phyloP scores from a whole-genome alignment of 192 early-diverging fungal genomes.

The Coemansia umbellata region DNA sequence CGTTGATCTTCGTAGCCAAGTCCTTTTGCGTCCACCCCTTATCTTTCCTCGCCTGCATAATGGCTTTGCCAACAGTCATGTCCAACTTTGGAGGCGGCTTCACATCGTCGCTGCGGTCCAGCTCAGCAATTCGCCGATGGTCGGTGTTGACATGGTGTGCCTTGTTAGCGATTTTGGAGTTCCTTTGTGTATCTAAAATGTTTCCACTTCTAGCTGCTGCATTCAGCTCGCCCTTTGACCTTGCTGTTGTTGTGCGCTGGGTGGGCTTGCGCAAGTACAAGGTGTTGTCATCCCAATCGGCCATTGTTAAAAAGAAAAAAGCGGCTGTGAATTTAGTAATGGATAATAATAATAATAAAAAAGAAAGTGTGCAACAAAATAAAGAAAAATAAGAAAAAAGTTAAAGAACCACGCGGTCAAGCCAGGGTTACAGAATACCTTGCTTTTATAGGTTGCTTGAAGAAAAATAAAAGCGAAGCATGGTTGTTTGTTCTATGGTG shows the following conservation, averaged over 20 bases:
- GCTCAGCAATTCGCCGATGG: conserved; percentile 75
- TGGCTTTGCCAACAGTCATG: conserved; percentile 72
- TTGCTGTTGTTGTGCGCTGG: neutral
- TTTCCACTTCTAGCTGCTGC: conserved; percentile 12
- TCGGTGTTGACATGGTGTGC: conserved; percentile 58
- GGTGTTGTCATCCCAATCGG: neutral
- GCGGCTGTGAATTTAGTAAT: neutral
- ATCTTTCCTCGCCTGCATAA: conserved; percentile 73
- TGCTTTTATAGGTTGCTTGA: neutral
- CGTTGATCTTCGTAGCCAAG: conserved; percentile 82
- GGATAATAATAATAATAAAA: neutral
- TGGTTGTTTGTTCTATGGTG: neutral
- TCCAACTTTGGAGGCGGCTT: conserved; percentile 63
- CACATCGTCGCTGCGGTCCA: conserved; percentile 87
- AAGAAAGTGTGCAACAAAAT: neutral
- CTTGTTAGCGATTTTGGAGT: conserved; percentile 49
- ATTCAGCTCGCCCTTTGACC: conserved; percentile 6
- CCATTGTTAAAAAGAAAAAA: conserved; percentile 2
- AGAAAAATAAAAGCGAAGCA: too few relatives aligned
- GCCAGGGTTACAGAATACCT: too few relatives aligned
- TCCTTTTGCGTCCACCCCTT: conserved; percentile 87
- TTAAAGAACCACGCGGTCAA: too few relatives aligned
- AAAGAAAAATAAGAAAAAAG: conserved; percentile 2
- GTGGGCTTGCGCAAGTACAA: conserved; percentile 14
- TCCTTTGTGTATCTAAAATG: conserved; percentile 11